These are phyloP conservation scores for Dimocarpus longan DNA, from an alignment of 345 rosid species.

Conservation along the genomic window DNA sequence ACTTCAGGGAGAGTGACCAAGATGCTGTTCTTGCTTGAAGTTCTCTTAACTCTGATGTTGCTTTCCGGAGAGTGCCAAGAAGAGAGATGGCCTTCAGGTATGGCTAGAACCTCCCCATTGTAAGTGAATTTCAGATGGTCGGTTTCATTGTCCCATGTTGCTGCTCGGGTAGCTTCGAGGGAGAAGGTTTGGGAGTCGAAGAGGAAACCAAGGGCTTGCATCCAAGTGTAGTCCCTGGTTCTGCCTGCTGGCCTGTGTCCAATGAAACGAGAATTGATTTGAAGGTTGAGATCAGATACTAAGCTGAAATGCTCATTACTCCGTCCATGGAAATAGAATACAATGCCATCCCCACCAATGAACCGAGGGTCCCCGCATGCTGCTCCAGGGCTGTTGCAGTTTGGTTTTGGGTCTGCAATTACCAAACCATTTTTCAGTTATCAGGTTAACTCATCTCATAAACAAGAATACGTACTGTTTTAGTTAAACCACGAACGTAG, in stretches of 20 bases:
- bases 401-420: slow-evolving; percentile 31
- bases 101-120: slow-evolving; percentile 45
- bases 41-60: slow-evolving; percentile 58
- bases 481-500: not conserved
- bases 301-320: slow-evolving; percentile 54
- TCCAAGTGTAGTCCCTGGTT: slow-evolving; percentile 68
- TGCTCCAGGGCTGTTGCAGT: slow-evolving; percentile 49
- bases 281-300: slow-evolving; percentile 54
- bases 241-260: slow-evolving; percentile 58
- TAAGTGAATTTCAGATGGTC: slow-evolving; percentile 61
- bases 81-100: slow-evolving; percentile 55
- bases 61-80: slow-evolving; percentile 52
- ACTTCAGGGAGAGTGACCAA: slow-evolving; percentile 42
- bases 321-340: slow-evolving; percentile 70
- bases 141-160: slow-evolving; percentile 50
- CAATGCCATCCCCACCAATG: slow-evolving; percentile 63
- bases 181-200: slow-evolving; percentile 56
- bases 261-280: slow-evolving; percentile 64
- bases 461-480: not conserved
- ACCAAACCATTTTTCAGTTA: not conserved
- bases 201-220: slow-evolving; percentile 60
- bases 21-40: slow-evolving; percentile 52
- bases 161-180: slow-evolving; percentile 55
- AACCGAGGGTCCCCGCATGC: slow-evolving; percentile 69
- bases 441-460: not conserved